A percentile compares a stretch with the other conserved stretches of the same genome.
Conservation (phyloP, 257 asterid genomes). For the Plantago ovata region DNA sequence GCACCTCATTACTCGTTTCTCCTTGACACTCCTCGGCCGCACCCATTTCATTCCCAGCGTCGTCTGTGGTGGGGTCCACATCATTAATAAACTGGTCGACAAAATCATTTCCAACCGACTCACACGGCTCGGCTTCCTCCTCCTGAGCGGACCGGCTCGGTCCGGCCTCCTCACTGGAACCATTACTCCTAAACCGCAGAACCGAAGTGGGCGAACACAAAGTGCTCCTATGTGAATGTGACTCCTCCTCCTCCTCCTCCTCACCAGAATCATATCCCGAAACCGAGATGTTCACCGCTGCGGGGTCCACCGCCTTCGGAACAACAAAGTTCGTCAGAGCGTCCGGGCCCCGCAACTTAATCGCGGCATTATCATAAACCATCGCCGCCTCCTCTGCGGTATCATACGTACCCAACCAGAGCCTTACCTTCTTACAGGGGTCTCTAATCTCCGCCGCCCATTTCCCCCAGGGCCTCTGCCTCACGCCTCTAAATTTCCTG, state of each 20-base stretch:
- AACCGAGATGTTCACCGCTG: constrained; percentile 23
- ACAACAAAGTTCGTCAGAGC: constrained; percentile 56
- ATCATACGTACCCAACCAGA: constrained; percentile 69
- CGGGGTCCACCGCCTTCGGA: constrained; percentile 11
- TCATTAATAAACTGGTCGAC: constrained; percentile 19
- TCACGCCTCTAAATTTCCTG: constrained; percentile 61
- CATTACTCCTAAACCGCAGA: constrained; percentile 40
- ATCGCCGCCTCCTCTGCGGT: constrained; percentile 79
- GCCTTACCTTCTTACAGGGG: constrained; percentile 40
- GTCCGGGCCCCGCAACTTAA: constrained; percentile 57
- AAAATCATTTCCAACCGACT: constrained; percentile 11
- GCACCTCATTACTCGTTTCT: constrained; percentile 38
- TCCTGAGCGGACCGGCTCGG: constrained; percentile 30
- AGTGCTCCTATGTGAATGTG: constrained; percentile 25
- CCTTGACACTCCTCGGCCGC: constrained; percentile 46
- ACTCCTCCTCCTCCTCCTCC: too few species aligned
- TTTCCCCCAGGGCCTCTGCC: constrained; percentile 74
- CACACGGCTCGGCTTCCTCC: too few species aligned
- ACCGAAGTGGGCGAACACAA: constrained; percentile 57
- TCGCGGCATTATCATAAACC: constrained; percentile 75
- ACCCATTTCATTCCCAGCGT: too few species aligned
- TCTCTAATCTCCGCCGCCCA: constrained; percentile 82
- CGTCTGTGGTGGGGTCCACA: constrained; percentile 11
- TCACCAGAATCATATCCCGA: constrained; percentile 69
- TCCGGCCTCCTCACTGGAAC: constrained; percentile 35